Base-by-base conservation (phyloP, 2,329 filamentous ascomycete species). In the Pezicula neosporulosa region DNA sequence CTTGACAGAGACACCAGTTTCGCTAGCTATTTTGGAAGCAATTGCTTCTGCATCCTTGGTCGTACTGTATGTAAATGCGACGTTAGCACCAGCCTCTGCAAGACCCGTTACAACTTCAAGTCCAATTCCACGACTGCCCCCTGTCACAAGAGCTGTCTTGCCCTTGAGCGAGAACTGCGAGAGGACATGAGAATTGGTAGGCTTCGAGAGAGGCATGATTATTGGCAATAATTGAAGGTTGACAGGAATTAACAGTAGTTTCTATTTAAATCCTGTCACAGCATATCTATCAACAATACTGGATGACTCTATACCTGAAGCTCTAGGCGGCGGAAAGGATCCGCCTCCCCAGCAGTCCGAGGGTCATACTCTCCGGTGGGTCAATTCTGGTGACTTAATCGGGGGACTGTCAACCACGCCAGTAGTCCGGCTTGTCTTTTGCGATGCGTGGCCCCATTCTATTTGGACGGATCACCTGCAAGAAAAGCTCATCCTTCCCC, bases 71-170 rank as follows among this genome's bases (percentile, higher is more conserved):
- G 67, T 63, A 44, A 70, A 43, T 13, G 70, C 72, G 12, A 75
- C 65, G 47, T 74, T 62, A 3, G 72, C 72, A 2, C 72, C 72
- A 21, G 70, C 71, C 60, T 75, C 73, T 12, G 72, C 72, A 2
- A 75, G 67, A 6, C 69, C 72, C 27, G 67, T 57, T 1, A 70
- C 72, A 52, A 74, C 72, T 18, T 70, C 67, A 2, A 74, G 66
- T 6, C 74, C 74, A 46, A 70, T 72, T 7, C 74, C 74, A 27
- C 71, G 63, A 4, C 71, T 68, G n/a, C 72, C 74, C 10, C 74
- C 74, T 2, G 74, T 76, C 3, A 77, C 68, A 18, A 74, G 60
- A 12, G 72, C 72, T 5, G 68, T 73, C 44, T 72, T 70, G 16
- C 72, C 72, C 51, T 69, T 63, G 28, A 64, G 60, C 38, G 58